A percentile compares a stretch with the other conserved stretches of the same genome.
phyloP scores from a whole-genome alignment of 192 early-diverging fungal species.

The Backusella tuberculispora region DNA sequence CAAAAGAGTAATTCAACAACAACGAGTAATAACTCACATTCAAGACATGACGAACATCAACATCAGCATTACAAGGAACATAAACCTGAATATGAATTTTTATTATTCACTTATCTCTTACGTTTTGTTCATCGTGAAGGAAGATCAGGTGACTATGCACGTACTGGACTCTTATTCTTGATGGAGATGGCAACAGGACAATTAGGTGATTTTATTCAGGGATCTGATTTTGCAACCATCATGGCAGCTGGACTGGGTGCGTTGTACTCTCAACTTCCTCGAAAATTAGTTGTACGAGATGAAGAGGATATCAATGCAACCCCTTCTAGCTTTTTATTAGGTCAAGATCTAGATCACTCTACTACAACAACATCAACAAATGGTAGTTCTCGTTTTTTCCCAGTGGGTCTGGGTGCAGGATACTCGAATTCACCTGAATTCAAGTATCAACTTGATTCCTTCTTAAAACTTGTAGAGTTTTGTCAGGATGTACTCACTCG shows the following conservation, averaged over 20 bases:
- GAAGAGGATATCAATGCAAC: conserved; percentile 40
- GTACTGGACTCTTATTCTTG: conserved; percentile 84
- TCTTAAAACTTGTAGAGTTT: conserved; percentile 71
- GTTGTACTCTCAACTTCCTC: conserved; percentile 88
- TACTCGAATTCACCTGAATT: conserved; percentile 64
- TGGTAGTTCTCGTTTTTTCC: conserved; percentile 37
- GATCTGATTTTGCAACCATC: conserved; percentile 82
- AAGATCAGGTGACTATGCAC: conserved; percentile 80
- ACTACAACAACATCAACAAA: background rate
- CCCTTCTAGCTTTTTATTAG: conserved; percentile 38
- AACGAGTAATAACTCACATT: background rate
- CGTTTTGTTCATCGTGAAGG: conserved; percentile 91
- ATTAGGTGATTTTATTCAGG: conserved; percentile 79
- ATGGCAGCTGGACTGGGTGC: conserved; percentile 86
- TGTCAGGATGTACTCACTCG: conserved; percentile 72
- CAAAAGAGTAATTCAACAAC: conserved; percentile 43
- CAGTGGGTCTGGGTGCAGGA: conserved; percentile 51
- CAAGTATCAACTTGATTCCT: conserved; percentile 67
- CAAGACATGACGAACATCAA: background rate
- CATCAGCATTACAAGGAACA: conserved; percentile 17
- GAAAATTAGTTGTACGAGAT: conserved; percentile 65
- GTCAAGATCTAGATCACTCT: conserved; percentile 32
- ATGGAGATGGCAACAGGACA: conserved; percentile 80
- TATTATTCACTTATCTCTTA: conserved; percentile 88
- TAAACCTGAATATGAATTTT: conserved; percentile 73